Evolutionary conservation across 805 yeast species (phyloP).

Genomic region (Candida pseudofarinosa): DNA sequence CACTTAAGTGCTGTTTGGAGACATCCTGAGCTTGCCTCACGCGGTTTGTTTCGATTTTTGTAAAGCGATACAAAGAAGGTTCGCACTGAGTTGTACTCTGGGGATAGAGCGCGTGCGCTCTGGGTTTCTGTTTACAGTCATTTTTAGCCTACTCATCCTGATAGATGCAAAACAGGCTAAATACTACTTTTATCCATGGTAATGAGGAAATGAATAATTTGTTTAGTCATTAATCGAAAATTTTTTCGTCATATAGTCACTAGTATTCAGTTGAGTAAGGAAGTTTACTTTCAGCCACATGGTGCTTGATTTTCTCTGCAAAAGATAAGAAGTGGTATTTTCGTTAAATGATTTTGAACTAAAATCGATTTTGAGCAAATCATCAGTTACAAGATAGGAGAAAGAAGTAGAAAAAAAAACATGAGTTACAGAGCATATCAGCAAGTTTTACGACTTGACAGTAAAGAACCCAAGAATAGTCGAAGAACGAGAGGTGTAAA

Average conservation of each 20-base stretch:
- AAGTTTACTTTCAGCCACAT: too few species aligned
- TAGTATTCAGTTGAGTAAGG: too few species aligned
- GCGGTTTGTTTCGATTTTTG: neutral
- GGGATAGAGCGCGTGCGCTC: neutral
- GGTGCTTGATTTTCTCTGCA: too few species aligned
- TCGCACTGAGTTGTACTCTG: neutral
- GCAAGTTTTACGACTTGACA: slow-evolving; percentile 30
- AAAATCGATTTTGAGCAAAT: too few species aligned
- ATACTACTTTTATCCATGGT: neutral
- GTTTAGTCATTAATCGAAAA: neutral
- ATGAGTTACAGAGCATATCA: slow-evolving; percentile 34
- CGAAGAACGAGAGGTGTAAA: slow-evolving; percentile 13
- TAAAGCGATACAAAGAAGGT: neutral
- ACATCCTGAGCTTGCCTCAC: neutral
- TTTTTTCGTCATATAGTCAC: too few species aligned
- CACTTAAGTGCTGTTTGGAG: neutral
- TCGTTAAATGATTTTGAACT: too few species aligned
- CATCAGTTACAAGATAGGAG: too few species aligned
- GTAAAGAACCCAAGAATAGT: slow-evolving; percentile 13
- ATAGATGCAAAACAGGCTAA: neutral
- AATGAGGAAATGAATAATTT: neutral
- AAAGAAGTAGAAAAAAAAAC: too few species aligned
- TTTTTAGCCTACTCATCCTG: neutral
- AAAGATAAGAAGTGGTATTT: too few species aligned
- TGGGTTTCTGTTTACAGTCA: neutral